Evolutionary conservation across 176 grass and related monocot species (phyloP), one percentile per base, ranked within the genome.

Genomic region (Oryza rufipogon): DNA sequence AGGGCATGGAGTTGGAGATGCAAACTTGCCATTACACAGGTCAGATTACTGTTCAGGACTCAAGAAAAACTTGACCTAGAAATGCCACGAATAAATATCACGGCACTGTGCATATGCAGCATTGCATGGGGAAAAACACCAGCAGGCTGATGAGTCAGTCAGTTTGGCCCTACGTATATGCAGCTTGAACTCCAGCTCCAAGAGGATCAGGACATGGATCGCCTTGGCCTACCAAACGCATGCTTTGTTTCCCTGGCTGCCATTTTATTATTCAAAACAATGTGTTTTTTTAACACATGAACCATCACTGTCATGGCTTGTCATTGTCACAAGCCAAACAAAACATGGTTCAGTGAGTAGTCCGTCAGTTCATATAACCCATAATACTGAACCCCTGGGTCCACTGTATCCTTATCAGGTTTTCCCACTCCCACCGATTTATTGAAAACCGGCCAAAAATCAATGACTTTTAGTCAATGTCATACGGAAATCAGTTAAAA

Each of bases 181-280:
- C 68, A 41, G 74, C 79, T 48, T 69, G 80, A 79, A 87, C 84
- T 90, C 75, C 64, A 51, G 49, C 22, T 80, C 84, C 89, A 75
- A 87, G 69, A 9, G 69, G 19, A 51, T 87, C 68, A 64, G 17
- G 80, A 84, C 84, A 80, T n/a, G 80, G 19, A 22, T 12, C 46
- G 65, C 67, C 2, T 61, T 73, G 79, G 56, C 88, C 83, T 78
- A 82, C 78, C 71, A 63, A 70, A 28, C 16, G 76, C 41, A 42
- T 75, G 16, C 39, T 1, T 15, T 77, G 87, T 75, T 71, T 61
- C 69, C 68, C 64, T 32, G 68, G 36, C 2, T n/a, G 46, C 34
- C 13, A 49, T 76, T 63, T 41, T 14, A 36, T 61, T 68, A 70
- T 23, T 64, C 77, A 54, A 54, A 65, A 46, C 64, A 60, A 69